Evolutionary conservation across 78 protist species (phyloP), one percentile per base, ranked within the genome.

Genomic region (Capsaspora owczarzaki): DNA sequence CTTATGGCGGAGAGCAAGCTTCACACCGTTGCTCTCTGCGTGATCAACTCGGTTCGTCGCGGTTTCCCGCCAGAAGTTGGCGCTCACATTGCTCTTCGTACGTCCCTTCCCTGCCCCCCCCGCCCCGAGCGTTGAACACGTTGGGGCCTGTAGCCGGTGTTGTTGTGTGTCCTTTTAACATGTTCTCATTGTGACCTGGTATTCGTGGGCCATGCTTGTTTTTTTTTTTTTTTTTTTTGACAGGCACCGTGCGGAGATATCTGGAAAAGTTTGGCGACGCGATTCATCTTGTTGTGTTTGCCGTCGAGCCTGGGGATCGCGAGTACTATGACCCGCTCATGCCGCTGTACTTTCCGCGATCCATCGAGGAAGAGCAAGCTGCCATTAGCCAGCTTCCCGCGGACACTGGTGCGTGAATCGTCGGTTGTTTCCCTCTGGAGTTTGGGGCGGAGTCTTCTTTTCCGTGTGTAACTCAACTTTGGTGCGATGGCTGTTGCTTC

Each of bases 341-440:
- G 72, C 83, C 80, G 8, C 72, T 84, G 41, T 84, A 84, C 61
- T 84, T 78, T 33, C 87, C 87, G n/a, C 82, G 87, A 46, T 46
- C 10, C 33, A 3, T 1, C 33, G 76, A 2, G 42, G 86, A 82
- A 35, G 63, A 20, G 8, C 29, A 22, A n/a, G 35, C 1, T 31
- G 20, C 81, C 0, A 5, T 10, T 0, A 0, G 20, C 12, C 19
- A 75, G 23, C 49, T 82, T 46, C 86, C 86, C 23, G 68, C 56
- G 31, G 80, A 82, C 51, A 60, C 29, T 5, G 85, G 85, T 41
- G 46, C 16, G 56, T 49, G 56, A 16, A 49, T 20, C 16, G n/a
- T 20, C 10, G 16, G 56, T 49, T 49, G n/a, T 49, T 20, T 49
- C 56, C 10, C 16, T 49, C 56, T 49, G 56, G n/a, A 16, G 10